Conservation (phyloP, 202 grass and related monocot species). For the Eragrostis tef region DNA sequence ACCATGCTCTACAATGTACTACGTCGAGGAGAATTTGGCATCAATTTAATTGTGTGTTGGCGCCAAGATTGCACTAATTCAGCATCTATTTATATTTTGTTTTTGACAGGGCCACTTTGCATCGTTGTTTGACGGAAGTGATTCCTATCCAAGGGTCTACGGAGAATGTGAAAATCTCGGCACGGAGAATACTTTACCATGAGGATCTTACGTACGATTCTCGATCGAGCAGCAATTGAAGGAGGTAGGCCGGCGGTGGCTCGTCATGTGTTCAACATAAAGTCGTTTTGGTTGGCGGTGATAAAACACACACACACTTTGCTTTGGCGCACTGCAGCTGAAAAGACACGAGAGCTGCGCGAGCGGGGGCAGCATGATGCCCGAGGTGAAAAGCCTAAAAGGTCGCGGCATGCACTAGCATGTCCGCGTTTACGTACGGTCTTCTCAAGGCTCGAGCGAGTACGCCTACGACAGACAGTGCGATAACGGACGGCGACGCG, state of each 20-base stretch:
- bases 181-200: background rate
- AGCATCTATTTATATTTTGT: background rate
- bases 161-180: background rate
- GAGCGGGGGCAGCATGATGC: slow-evolving; percentile 41
- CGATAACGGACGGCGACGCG: background rate
- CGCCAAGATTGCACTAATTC: background rate
- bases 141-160: background rate
- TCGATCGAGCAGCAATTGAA: slow-evolving; percentile 13
- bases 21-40: background rate
- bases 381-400: slow-evolving; percentile 6
- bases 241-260: background rate
- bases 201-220: slow-evolving; percentile 32
- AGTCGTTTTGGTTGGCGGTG: slow-evolving; percentile 15
- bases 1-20: too few relatives aligned
- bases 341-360: slow-evolving; percentile 13
- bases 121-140: background rate
- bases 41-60: background rate
- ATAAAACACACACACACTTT: background rate
- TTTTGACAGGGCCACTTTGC: background rate
- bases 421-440: background rate
- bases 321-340: background rate
- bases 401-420: background rate
- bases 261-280: slow-evolving; percentile 11
- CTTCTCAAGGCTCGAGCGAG: background rate
- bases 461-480: background rate